Base-by-base conservation (phyloP, 768 basidiomycete species). In the Chalciporus sphaerocephalus region DNA sequence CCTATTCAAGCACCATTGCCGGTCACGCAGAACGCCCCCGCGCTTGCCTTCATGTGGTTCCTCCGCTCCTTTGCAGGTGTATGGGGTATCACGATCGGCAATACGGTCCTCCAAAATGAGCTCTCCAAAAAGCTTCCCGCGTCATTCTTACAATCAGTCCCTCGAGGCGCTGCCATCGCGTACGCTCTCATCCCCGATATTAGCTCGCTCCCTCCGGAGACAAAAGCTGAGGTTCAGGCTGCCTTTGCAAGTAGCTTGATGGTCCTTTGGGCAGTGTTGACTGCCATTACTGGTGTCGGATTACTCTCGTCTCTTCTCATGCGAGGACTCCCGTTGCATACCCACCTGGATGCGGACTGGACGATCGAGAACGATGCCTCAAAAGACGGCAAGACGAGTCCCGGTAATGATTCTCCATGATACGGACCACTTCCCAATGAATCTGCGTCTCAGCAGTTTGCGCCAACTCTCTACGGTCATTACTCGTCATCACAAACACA, bases 51-150 rank as follows among this genome's bases (percentile, higher is more conserved):
- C 50, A 69, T 71, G 40, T 58, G 60, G 12, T 74, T 74, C 51
- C 37, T 60, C 6, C 66, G 74, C 5, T 50, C 57, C 2, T 71
- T 72, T 36, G 62, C 67, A 2, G 56, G 65, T 70, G 64, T 66
- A 4, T 76, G 76, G 72, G 80, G 80, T 2, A 62, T 80, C 42
- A 65, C 72, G 0, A 67, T 82, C 43, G 72, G 74, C 2, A 65
- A 68, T 11, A 70, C 73, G 0, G 66, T 81, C 33, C 64, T 81
- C 1, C 74, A 76, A 50, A 82, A 79, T 56, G 47, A 72, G 42
- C 70, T 83, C 8, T 56, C 56, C 5, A 62, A 55, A 24, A 57
- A 56, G 3, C 70, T 82, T 0, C 78, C 80, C 0, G 34, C 38
- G 0, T 61, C 51, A 0, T 76, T 78, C 46, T 23, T 65, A 7